Conservation (phyloP, 75 land plant species). For the Cryptomeria japonica region DNA sequence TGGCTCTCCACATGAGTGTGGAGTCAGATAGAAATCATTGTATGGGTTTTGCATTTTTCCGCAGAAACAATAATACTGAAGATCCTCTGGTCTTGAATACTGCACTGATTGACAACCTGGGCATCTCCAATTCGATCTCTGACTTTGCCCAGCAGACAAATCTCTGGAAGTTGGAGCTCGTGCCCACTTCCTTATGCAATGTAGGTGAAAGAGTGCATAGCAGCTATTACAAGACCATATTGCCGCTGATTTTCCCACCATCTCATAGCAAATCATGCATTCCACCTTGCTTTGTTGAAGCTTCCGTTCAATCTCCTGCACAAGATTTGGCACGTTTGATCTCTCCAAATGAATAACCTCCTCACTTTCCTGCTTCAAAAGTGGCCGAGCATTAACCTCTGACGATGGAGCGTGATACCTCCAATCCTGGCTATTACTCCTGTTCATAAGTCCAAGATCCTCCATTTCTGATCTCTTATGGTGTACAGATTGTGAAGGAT, state of each 20-base stretch:
- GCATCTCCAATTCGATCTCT: constrained; percentile 84
- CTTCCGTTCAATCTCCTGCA: constrained; percentile 94
- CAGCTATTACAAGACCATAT: constrained; percentile 95
- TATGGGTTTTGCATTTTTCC: constrained; percentile 78
- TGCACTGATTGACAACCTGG: constrained; percentile 96
- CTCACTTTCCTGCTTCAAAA: not conserved
- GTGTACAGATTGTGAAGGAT: not conserved
- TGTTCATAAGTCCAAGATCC: not conserved
- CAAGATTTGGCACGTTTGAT: constrained; percentile 67
- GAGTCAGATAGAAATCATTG: constrained; percentile 82
- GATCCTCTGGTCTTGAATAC: constrained; percentile 47
- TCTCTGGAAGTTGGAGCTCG: constrained; percentile 80
- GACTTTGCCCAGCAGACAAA: constrained; percentile 39
- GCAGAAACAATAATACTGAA: constrained; percentile 88
- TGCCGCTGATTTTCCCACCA: constrained; percentile 65
- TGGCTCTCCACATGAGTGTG: constrained; percentile 98
- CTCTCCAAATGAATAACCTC: not conserved
- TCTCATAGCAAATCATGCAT: constrained; percentile 99
- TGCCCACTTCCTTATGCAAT: constrained; percentile 92
- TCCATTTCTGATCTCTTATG: not conserved
- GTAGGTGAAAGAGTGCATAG: constrained; percentile 85
- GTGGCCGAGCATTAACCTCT: not conserved
- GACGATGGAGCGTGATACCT: not conserved
- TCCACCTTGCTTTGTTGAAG: constrained; percentile 72
- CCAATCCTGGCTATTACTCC: constrained; percentile 13